Conservation (phyloP, 805 yeast species). For the Saturnispora quitensis region DNA sequence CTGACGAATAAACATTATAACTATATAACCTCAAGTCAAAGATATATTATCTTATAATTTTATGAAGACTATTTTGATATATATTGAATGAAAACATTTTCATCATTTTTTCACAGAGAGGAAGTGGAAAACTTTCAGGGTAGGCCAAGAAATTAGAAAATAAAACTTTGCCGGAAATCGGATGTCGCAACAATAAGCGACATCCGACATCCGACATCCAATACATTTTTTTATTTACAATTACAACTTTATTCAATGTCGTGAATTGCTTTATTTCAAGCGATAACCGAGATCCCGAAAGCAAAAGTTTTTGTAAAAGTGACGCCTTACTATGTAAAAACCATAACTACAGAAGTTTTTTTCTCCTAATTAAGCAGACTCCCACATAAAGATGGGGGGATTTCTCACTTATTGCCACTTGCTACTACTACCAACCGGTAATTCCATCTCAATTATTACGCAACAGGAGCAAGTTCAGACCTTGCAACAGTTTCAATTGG, state of each 20-base stretch:
- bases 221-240: too few species aligned
- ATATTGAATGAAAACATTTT: not conserved
- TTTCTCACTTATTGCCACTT: not conserved
- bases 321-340: too few species aligned
- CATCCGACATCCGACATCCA: not conserved
- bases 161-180: not conserved
- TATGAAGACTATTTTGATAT: not conserved
- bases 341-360: not conserved
- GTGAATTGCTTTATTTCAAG: too few species aligned
- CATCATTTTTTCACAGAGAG: not conserved
- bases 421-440: not conserved
- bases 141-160: too few species aligned
- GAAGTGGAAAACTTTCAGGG: not conserved
- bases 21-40: not conserved
- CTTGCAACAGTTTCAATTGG: not conserved
- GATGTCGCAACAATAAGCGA: not conserved
- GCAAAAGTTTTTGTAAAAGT: too few species aligned
- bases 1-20: constrained; percentile 1
- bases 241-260: too few species aligned
- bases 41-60: too few species aligned
- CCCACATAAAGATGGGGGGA: not conserved
- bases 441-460: not conserved
- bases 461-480: not conserved
- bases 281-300: too few species aligned
- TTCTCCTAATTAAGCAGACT: not conserved